Conservation (phyloP, 306 rosid species). For the Quercus alba region DNA sequence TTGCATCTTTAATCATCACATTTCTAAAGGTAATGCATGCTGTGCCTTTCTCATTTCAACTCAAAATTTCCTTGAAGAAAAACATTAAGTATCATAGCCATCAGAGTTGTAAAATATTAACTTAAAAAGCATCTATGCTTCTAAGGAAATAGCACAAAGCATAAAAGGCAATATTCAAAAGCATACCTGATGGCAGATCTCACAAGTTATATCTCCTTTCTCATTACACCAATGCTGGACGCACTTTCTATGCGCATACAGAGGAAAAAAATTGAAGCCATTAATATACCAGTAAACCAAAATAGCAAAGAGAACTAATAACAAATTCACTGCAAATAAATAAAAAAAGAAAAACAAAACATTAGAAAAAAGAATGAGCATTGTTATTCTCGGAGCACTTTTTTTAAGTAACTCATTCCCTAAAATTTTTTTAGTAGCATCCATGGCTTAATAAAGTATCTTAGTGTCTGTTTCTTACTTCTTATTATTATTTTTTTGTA, state of each 20-base stretch:
- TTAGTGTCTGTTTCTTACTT: background rate
- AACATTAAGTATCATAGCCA: background rate
- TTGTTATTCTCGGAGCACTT: background rate
- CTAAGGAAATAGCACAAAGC: background rate
- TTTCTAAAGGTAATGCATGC: background rate
- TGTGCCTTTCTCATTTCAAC: background rate
- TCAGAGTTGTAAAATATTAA: background rate
- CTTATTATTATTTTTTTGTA: too few species aligned
- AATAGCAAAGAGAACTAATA: constrained; percentile 1
- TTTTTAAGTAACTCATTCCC: too few species aligned
- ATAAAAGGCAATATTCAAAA: background rate
- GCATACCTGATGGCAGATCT: constrained; percentile 93
- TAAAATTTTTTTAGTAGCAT: background rate
- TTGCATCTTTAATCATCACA: background rate
- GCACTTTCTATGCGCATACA: constrained; percentile 97
- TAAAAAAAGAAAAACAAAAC: background rate
- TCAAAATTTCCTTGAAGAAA: background rate
- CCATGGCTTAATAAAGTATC: background rate
- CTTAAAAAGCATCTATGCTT: background rate
- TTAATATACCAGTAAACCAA: constrained; percentile 11
- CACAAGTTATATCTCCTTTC: constrained; percentile 94
- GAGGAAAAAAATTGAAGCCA: constrained; percentile 17
- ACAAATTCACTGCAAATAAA: background rate
- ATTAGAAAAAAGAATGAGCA: background rate
- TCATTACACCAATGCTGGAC: constrained; percentile 99